Percentiles rank a stretch among this genome's conserved stretches.
These are phyloP conservation scores for Corylus americana DNA, from an alignment of 306 rosid genomes.

Conservation along the genomic window DNA sequence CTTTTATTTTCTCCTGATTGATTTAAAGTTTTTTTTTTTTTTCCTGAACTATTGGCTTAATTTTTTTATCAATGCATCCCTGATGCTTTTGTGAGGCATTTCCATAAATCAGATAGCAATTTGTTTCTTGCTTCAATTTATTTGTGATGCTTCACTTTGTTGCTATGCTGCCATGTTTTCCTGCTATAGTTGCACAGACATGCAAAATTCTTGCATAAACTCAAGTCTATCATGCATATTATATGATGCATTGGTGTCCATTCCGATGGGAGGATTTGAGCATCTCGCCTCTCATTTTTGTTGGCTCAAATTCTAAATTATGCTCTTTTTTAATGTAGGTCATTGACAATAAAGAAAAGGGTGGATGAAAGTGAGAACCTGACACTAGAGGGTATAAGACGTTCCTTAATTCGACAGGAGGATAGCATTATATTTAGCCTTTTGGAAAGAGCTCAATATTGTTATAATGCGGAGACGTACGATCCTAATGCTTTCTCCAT, in stretches of 20 bases:
- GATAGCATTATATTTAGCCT: constrained; percentile 88
- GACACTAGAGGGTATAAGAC: constrained; percentile 77
- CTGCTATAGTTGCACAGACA: neutral
- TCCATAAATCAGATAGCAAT: neutral
- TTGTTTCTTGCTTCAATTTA: constrained; percentile 3
- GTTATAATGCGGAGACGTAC: constrained; percentile 72
- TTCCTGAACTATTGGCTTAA: neutral
- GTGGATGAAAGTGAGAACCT: constrained; percentile 69
- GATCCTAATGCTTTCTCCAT: constrained; percentile 60
- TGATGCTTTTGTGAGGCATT: neutral
- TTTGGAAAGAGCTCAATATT: constrained; percentile 78
- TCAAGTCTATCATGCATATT: neutral
- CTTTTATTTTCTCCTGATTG: neutral
- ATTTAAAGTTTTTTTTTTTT: neutral
- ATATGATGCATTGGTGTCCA: constrained; percentile 7
- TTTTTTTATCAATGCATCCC: neutral
- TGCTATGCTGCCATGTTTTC: neutral
- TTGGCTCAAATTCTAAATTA: constrained; percentile 19
- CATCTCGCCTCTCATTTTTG: constrained; percentile 14
- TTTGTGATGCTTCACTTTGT: neutral
- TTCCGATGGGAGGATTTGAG: neutral
- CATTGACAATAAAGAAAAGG: constrained; percentile 60
- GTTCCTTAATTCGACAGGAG: constrained; percentile 75
- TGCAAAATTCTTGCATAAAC: neutral
- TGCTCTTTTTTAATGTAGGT: constrained; percentile 41